These are phyloP conservation scores for Cladophialophora exuberans DNA, from an alignment of 2,329 filamentous ascomycete genomes.

Conservation along the genomic window DNA sequence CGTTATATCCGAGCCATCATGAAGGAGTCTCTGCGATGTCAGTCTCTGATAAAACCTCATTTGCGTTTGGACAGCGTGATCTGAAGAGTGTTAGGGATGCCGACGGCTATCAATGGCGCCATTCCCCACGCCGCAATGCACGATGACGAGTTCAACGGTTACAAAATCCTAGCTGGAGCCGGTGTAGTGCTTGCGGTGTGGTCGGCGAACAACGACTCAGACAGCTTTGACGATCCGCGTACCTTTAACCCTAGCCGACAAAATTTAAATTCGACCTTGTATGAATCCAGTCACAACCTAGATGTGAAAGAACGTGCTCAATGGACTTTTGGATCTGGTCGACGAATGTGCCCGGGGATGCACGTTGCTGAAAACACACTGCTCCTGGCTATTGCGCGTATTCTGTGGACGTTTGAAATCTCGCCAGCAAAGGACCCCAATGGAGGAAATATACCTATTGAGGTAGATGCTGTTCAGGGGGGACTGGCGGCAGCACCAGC, in stretches of 20 bases:
- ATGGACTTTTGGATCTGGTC: slow-evolving; percentile 38
- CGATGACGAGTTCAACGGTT: slow-evolving; percentile 28
- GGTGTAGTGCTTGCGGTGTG: slow-evolving; percentile 29
- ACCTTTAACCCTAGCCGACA: slow-evolving; percentile 38
- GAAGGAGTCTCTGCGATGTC: slow-evolving; percentile 60
- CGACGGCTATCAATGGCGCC: slow-evolving; percentile 33
- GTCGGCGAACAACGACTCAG: slow-evolving; percentile 36
- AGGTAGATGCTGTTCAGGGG: too few relatives aligned
- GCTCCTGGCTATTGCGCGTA: slow-evolving; percentile 35
- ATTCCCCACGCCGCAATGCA: slow-evolving; percentile 29
- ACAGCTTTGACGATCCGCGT: slow-evolving; percentile 35
- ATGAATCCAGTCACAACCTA: slow-evolving; percentile 30
- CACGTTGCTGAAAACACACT: slow-evolving; percentile 39
- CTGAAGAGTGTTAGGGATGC: slow-evolving; percentile 40
- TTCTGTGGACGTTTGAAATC: slow-evolving; percentile 40
- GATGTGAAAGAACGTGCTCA: slow-evolving; percentile 28
- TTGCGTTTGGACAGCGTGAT: neutral
- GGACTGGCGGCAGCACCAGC: too few relatives aligned
- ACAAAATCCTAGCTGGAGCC: slow-evolving; percentile 28
- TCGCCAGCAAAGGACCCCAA: slow-evolving; percentile 52
- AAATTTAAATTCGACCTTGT: slow-evolving; percentile 36
- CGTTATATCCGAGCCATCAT: slow-evolving; percentile 59
- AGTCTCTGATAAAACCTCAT: neutral
- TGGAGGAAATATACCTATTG: slow-evolving; percentile 59
- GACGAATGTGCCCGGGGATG: slow-evolving; percentile 40